A percentile compares a stretch with the other conserved stretches of the same genome.
Evolutionary conservation across 75 land plant species (phyloP).

Genomic region (Ceratopteris richardii): DNA sequence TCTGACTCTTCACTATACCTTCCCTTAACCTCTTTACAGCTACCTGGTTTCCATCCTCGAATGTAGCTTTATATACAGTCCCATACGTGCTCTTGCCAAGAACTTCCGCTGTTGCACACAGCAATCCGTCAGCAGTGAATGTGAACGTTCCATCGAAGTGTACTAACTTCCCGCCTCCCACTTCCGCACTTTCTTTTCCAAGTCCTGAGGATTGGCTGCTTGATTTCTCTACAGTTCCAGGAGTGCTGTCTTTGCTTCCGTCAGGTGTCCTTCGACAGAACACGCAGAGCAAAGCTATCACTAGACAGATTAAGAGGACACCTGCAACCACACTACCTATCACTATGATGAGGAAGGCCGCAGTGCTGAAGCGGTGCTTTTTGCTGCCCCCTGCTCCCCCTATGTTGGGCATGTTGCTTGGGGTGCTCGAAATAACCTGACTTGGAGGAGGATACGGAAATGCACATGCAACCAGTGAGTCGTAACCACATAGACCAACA

Average conservation of each 20-base stretch:
- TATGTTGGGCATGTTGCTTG: too few species aligned
- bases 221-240: too few species aligned
- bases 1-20: slow-evolving; percentile 62
- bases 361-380: too few species aligned
- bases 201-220: too few species aligned
- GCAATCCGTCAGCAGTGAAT: slow-evolving; percentile 79
- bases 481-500: slow-evolving; percentile 31
- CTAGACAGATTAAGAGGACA: neutral
- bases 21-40: slow-evolving; percentile 86
- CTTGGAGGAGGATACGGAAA: neutral
- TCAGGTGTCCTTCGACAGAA: neutral
- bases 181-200: slow-evolving; percentile 16
- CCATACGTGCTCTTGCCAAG: slow-evolving; percentile 94
- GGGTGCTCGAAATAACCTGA: neutral
- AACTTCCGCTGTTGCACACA: slow-evolving; percentile 87
- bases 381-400: neutral
- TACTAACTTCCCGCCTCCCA: slow-evolving; percentile 48
- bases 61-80: slow-evolving; percentile 81
- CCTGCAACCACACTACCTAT: neutral
- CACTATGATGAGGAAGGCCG: too few species aligned
- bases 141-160: slow-evolving; percentile 72
- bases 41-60: slow-evolving; percentile 37
- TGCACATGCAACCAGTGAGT: neutral
- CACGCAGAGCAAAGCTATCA: neutral
- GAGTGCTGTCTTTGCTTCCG: neutral